Evolutionary conservation across 495 filamentous ascomycete species (phyloP).

Genomic region (Penicillium bialowiezense): DNA sequence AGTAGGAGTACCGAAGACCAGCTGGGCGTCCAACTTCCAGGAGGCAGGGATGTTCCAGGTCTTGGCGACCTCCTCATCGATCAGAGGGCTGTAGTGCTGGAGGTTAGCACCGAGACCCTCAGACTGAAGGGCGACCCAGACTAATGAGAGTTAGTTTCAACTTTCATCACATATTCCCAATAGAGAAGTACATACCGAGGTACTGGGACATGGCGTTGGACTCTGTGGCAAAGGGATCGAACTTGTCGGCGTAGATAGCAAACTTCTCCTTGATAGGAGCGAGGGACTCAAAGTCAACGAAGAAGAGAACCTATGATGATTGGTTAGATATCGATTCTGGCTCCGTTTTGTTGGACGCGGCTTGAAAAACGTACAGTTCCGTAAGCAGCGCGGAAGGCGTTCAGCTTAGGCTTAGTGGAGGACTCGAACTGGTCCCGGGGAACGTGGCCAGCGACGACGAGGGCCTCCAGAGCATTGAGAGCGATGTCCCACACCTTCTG

Average conservation of each 20-base stretch:
- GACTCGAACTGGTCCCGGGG: slow-evolving; percentile 41
- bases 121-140: slow-evolving; percentile 49
- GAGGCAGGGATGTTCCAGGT: slow-evolving; percentile 40
- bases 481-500: slow-evolving; percentile 52
- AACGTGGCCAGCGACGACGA: slow-evolving; percentile 32
- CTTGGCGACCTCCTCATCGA: slow-evolving; percentile 41
- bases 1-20: slow-evolving; percentile 47
- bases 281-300: slow-evolving; percentile 42
- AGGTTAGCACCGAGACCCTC: slow-evolving; percentile 53
- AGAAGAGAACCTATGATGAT: slow-evolving; percentile 43
- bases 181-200: slow-evolving; percentile 25
- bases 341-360: not conserved
- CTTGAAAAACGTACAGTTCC: slow-evolving; percentile 39
- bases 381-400: slow-evolving; percentile 43
- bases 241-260: slow-evolving; percentile 46
- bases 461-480: slow-evolving; percentile 39
- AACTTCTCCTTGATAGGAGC: slow-evolving; percentile 42
- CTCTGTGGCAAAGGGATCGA: slow-evolving; percentile 48
- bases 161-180: not conserved
- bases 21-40: slow-evolving; percentile 50
- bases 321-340: not conserved
- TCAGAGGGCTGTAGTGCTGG: slow-evolving; percentile 55
- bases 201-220: slow-evolving; percentile 54
- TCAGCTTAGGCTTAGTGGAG: slow-evolving; percentile 41
- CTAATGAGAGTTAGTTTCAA: slow-evolving; percentile 15